Evolutionary conservation across 1,139 yeast genomes (phyloP).

Genomic region (Yamadazyma dendronema): DNA sequence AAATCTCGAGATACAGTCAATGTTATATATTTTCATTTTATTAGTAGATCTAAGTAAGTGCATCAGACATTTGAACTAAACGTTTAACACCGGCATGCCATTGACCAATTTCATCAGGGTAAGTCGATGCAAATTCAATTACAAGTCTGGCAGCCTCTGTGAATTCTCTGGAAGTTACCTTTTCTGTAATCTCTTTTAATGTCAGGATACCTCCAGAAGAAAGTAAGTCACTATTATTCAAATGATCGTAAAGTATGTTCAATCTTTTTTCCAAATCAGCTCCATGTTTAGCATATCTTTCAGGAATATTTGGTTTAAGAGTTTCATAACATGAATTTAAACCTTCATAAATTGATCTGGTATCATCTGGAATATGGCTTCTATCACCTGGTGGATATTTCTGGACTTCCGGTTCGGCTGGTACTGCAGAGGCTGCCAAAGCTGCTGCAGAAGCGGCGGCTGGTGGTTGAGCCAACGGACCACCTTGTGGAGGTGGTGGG

Average conservation of each 20-base stretch:
- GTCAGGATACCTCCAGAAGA: slow-evolving; percentile 55
- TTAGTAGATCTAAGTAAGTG: slow-evolving; percentile 23
- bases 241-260: slow-evolving; percentile 71
- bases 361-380: slow-evolving; percentile 60
- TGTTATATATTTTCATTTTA: neutral
- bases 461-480: slow-evolving; percentile 2
- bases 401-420: slow-evolving; percentile 10
- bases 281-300: slow-evolving; percentile 69
- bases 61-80: slow-evolving; percentile 73
- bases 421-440: slow-evolving; percentile 20
- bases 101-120: slow-evolving; percentile 76
- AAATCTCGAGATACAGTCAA: neutral
- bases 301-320: slow-evolving; percentile 76
- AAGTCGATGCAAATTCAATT: slow-evolving; percentile 61
- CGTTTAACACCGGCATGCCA: slow-evolving; percentile 95
- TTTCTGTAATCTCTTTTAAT: slow-evolving; percentile 50
- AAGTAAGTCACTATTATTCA: slow-evolving; percentile 71
- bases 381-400: slow-evolving; percentile 71
- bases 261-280: slow-evolving; percentile 82
- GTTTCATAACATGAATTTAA: slow-evolving; percentile 55
- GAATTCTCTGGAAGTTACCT: slow-evolving; percentile 56
- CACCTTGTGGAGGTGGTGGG: slow-evolving; percentile 16
- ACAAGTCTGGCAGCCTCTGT: slow-evolving; percentile 57
- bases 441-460: slow-evolving; percentile 16
- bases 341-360: slow-evolving; percentile 56